Evolutionary conservation across 345 rosid genomes (phyloP), one percentile per base, ranked within the genome.

Genomic region (Cardamine chenopodiifolia): DNA sequence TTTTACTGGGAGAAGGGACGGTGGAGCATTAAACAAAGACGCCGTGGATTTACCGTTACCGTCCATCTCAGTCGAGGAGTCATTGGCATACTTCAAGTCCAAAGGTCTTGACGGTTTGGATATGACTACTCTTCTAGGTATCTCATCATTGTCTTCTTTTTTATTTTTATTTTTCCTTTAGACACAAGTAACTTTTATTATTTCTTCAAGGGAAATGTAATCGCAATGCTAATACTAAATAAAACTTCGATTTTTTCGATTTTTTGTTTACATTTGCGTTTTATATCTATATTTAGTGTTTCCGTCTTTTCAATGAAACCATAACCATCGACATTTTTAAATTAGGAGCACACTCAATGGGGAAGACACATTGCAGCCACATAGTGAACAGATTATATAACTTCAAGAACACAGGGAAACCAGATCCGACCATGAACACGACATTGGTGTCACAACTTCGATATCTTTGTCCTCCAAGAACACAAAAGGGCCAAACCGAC

Each of bases 291-390:
- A 18, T 14, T 8, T 14, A 42, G 14, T 7, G 0, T 19, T 49
- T 9, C 5, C 14, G 4, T 18, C 12, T 15, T 23, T 49, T 4
- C 15, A 71, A 26, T 49, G 20, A 60, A 22, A 28, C 45, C 47
- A 17, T 13, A 22, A 32, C n/a, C 48, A 3, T n/a, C n/a, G n/a
- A 22, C 25, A 63, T 45, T 47, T 28, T 26, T 64, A n/a, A n/a
- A n/a, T n/a, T n/a, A 85, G 96, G 91, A 66, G 86, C 85, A 66
- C 93, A 90, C 65, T 79, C 96, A 8, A 72, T 84, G 79, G 96
- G 96, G 4, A 82, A 73, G 40, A 76, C 88, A 29, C 83, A 70
- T 14, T 90, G 93, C 60, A 75, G 82, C 66, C 72, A 81, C 67
- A 64, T 88, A 45, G 80, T 70, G 9, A 82, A 84, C 47, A 78